phyloP scores from a whole-genome alignment of 495 filamentous ascomycete species.

The Talaromyces adpressus region DNA sequence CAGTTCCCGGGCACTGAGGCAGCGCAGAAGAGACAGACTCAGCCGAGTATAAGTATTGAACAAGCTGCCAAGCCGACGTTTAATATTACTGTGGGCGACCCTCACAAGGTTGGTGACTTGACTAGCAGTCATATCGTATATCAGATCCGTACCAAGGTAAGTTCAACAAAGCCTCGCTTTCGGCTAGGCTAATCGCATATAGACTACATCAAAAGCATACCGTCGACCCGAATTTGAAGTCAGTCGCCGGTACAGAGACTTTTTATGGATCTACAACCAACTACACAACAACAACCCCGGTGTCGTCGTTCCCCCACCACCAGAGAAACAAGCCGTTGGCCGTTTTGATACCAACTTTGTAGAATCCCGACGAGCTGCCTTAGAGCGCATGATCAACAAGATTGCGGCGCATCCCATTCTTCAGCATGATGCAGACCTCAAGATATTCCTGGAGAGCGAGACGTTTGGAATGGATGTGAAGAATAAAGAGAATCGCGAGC shows the following conservation, averaged over 20 bases:
- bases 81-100: slow-evolving; percentile 89
- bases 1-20: slow-evolving; percentile 48
- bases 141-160: slow-evolving; percentile 84
- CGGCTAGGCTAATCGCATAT: slow-evolving; percentile 14
- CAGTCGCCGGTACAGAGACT: slow-evolving; percentile 89
- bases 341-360: slow-evolving; percentile 97
- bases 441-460: slow-evolving; percentile 94
- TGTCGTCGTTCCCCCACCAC: slow-evolving; percentile 89
- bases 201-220: slow-evolving; percentile 96
- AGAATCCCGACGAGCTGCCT: slow-evolving; percentile 77
- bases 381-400: slow-evolving; percentile 97
- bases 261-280: slow-evolving; percentile 93
- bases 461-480: slow-evolving; percentile 93
- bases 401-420: slow-evolving; percentile 83
- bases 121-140: slow-evolving; percentile 98
- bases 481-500: slow-evolving; percentile 91
- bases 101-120: slow-evolving; percentile 94
- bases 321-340: slow-evolving; percentile 95
- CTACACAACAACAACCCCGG: slow-evolving; percentile 92
- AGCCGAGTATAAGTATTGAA: slow-evolving; percentile 80
- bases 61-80: slow-evolving; percentile 88
- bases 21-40: slow-evolving; percentile 48
- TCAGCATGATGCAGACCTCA: slow-evolving; percentile 88
- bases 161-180: neutral
- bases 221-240: slow-evolving; percentile 85